A percentile compares a stretch with the other conserved stretches of the same genome.
Evolutionary conservation across 2,329 filamentous ascomycete genomes (phyloP).

Genomic region (Diaporthe destruens): DNA sequence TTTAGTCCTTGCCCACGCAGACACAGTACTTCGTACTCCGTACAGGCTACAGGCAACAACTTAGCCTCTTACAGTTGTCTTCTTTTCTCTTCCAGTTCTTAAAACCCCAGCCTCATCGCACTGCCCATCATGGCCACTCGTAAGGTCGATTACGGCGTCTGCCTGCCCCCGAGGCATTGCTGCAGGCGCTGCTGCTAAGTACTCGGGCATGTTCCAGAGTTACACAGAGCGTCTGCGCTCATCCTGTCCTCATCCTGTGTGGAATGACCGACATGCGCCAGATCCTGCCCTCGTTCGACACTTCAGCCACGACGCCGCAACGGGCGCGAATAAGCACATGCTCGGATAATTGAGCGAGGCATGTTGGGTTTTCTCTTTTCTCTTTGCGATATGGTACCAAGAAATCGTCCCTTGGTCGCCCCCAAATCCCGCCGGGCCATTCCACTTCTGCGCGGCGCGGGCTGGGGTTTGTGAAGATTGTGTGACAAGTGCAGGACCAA

Average conservation of each 20-base stretch:
- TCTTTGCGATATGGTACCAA: constrained; percentile 9
- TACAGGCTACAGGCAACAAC: too few relatives aligned
- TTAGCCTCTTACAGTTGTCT: too few relatives aligned
- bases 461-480: neutral
- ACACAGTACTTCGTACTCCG: too few relatives aligned
- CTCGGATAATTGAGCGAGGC: neutral
- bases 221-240: neutral
- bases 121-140: neutral
- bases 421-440: neutral
- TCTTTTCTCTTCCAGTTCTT: neutral
- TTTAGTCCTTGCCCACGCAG: too few relatives aligned
- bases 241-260: constrained; percentile 8
- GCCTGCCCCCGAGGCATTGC: neutral
- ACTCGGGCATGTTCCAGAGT: neutral
- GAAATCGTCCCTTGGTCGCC: constrained; percentile 23
- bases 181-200: neutral
- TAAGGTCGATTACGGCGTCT: neutral
- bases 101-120: neutral
- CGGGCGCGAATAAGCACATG: neutral
- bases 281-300: constrained; percentile 13
- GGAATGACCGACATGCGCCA: neutral
- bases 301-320: constrained; percentile 18
- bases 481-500: constrained; percentile 2
- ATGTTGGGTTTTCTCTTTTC: neutral
- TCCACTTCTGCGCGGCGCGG: neutral